Percentiles rank a stretch among this genome's conserved stretches.
These are phyloP conservation scores for Saxophila tyrrhenica DNA, from an alignment of 495 filamentous ascomycete species.

Conservation along the genomic window DNA sequence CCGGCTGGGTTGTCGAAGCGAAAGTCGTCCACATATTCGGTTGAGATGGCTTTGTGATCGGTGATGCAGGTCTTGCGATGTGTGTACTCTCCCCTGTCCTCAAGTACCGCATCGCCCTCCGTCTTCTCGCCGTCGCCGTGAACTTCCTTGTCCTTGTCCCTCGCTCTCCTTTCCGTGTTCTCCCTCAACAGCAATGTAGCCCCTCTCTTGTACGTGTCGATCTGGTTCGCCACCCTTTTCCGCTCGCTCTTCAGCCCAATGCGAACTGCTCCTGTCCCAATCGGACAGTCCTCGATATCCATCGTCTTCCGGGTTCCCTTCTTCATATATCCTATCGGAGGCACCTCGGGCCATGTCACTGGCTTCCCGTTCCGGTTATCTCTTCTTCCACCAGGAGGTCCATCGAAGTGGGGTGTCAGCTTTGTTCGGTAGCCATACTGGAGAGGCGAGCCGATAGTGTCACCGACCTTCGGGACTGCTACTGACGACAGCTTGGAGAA, in stretches of 20 bases:
- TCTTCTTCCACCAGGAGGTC: slow-evolving; percentile 41
- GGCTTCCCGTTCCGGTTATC: slow-evolving; percentile 34
- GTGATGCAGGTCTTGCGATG: slow-evolving; percentile 81
- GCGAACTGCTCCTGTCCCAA: slow-evolving; percentile 76
- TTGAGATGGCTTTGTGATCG: slow-evolving; percentile 63
- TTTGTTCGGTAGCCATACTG: slow-evolving; percentile 94
- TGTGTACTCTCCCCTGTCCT: slow-evolving; percentile 37
- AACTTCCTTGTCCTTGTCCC: slow-evolving; percentile 14
- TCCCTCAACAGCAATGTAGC: slow-evolving; percentile 86
- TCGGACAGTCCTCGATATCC: slow-evolving; percentile 95
- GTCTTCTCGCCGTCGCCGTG: slow-evolving; percentile 9
- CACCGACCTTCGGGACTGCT: slow-evolving; percentile 60
- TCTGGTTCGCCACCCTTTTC: slow-evolving; percentile 54
- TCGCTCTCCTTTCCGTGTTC: slow-evolving; percentile 55
- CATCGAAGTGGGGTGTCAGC: slow-evolving; percentile 88
- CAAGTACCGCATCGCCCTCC: slow-evolving; percentile 19
- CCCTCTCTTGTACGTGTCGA: slow-evolving; percentile 61
- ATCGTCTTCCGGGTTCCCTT: slow-evolving; percentile 63
- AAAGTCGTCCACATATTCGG: slow-evolving; percentile 79
- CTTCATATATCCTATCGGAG: slow-evolving; percentile 80
- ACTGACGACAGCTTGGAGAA: slow-evolving; percentile 73
- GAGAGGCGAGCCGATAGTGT: slow-evolving; percentile 80
- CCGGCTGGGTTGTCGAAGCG: slow-evolving; percentile 82
- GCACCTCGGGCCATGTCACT: slow-evolving; percentile 40
- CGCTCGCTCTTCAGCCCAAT: slow-evolving; percentile 65